Evolutionary conservation across 306 rosid genomes (phyloP).

Genomic region (Lupinus albus): DNA sequence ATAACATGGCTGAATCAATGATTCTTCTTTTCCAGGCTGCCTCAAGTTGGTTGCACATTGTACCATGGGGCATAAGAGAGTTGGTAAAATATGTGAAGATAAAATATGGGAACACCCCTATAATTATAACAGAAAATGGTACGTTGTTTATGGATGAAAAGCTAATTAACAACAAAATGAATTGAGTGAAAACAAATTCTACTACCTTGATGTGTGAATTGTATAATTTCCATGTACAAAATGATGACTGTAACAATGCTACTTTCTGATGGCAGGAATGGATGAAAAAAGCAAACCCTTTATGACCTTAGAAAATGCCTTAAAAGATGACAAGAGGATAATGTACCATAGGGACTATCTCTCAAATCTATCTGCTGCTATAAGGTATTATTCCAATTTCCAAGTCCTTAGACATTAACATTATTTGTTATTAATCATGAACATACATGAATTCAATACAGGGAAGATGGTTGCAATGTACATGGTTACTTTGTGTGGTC

Average conservation of each 20-base stretch:
- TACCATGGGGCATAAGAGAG: conserved; percentile 91
- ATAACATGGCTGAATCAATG: background rate
- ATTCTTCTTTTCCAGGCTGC: conserved; percentile 65
- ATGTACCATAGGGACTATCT: conserved; percentile 80
- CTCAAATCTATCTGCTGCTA: conserved; percentile 85
- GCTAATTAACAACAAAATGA: background rate
- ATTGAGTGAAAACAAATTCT: background rate
- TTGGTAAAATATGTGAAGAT: conserved; percentile 64
- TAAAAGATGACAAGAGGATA: conserved; percentile 80
- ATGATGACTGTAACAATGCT: background rate
- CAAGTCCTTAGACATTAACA: background rate
- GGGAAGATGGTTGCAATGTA: conserved; percentile 78
- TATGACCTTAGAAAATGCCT: conserved; percentile 53
- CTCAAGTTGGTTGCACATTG: conserved; percentile 81
- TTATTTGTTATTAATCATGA: conserved; percentile 25
- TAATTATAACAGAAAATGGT: conserved; percentile 87
- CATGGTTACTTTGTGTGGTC: conserved; percentile 93
- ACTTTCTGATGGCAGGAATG: conserved; percentile 60
- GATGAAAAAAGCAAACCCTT: conserved; percentile 70
- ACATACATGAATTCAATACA: conserved; percentile 43
- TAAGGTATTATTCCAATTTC: conserved; percentile 52
- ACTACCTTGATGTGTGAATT: background rate
- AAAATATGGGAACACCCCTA: conserved; percentile 68
- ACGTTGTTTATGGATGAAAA: conserved; percentile 35
- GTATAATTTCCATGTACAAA: background rate